Conservation (phyloP, 2,329 filamentous ascomycete genomes). For the Ascochyta rabiei region DNA sequence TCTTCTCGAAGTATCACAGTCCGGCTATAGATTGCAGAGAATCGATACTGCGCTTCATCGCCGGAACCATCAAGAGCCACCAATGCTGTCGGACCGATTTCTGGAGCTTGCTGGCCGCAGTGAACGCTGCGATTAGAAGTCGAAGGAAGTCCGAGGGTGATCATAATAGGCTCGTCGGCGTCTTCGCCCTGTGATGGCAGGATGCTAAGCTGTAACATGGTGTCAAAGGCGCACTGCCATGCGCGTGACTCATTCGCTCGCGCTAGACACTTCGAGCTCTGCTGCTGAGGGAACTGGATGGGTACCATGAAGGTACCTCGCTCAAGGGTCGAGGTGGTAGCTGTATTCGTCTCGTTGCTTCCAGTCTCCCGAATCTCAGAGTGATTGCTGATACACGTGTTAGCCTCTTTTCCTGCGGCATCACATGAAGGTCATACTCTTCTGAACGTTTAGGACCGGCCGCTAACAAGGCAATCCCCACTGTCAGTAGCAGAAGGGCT, state of each 20-base stretch:
- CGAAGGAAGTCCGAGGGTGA: constrained; percentile 19
- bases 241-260: constrained; percentile 30
- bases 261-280: constrained; percentile 36
- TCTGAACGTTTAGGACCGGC: constrained; percentile 11
- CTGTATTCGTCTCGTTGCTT: neutral
- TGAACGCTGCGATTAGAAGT: constrained; percentile 10
- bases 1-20: constrained; percentile 27
- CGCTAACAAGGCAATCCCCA: constrained; percentile 24
- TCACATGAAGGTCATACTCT: constrained; percentile 10
- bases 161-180: constrained; percentile 15
- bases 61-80: neutral
- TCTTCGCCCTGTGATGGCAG: constrained; percentile 18
- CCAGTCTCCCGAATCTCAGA: neutral
- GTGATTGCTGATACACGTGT: neutral
- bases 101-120: constrained; percentile 30
- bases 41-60: constrained; percentile 24
- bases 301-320: constrained; percentile 30
- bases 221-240: constrained; percentile 33
- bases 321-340: constrained; percentile 12
- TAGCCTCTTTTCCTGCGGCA: neutral
- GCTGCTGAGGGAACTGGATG: constrained; percentile 27
- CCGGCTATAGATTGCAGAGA: constrained; percentile 32
- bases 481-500: constrained; percentile 22
- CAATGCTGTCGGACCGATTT: constrained; percentile 20
- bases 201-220: constrained; percentile 27